Evolutionary conservation across 768 basidiomycete species (phyloP).

Genomic region (Leccinum incarnatum): DNA sequence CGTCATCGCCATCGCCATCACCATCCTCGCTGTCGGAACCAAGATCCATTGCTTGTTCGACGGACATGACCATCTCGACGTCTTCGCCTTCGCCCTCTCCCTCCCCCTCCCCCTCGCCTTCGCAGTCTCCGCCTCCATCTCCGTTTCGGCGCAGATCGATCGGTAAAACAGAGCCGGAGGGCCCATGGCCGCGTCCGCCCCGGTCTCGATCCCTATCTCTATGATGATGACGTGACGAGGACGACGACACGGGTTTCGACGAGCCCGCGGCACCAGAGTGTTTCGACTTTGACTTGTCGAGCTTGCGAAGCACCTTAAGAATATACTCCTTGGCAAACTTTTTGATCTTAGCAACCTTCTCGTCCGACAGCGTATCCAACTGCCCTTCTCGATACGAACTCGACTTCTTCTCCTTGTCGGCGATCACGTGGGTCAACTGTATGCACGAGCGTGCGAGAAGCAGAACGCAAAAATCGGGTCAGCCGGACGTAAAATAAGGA

Average conservation of each 20-base stretch:
- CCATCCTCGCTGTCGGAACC: slow-evolving; percentile 36
- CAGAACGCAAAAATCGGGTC: slow-evolving; percentile 1
- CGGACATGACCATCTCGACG: slow-evolving; percentile 36
- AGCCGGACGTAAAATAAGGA: not conserved
- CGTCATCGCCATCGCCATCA: slow-evolving; percentile 4
- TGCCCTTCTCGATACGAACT: slow-evolving; percentile 69
- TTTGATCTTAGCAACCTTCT: slow-evolving; percentile 87
- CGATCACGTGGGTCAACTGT: slow-evolving; percentile 81
- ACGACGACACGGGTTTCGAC: slow-evolving; percentile 22
- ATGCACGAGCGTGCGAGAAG: not conserved
- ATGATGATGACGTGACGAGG: slow-evolving; percentile 1
- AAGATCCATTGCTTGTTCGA: slow-evolving; percentile 46
- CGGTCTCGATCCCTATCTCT: slow-evolving; percentile 2
- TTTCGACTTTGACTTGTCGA: slow-evolving; percentile 44
- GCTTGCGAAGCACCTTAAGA: slow-evolving; percentile 68
- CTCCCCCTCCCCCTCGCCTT: not conserved
- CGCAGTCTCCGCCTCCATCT: slow-evolving; percentile 7
- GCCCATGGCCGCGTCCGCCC: not conserved
- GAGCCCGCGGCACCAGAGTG: not conserved
- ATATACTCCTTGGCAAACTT: slow-evolving; percentile 92
- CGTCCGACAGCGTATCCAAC: slow-evolving; percentile 76
- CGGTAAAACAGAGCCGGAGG: slow-evolving; percentile 15
- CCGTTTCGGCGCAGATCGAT: slow-evolving; percentile 14
- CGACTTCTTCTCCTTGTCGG: slow-evolving; percentile 96
- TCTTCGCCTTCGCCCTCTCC: slow-evolving; percentile 23